Percentiles rank a stretch among this genome's conserved stretches.
These are phyloP conservation scores for Spathaspora sp. DNA, from an alignment of 1,139 yeast species.

Conservation along the genomic window DNA sequence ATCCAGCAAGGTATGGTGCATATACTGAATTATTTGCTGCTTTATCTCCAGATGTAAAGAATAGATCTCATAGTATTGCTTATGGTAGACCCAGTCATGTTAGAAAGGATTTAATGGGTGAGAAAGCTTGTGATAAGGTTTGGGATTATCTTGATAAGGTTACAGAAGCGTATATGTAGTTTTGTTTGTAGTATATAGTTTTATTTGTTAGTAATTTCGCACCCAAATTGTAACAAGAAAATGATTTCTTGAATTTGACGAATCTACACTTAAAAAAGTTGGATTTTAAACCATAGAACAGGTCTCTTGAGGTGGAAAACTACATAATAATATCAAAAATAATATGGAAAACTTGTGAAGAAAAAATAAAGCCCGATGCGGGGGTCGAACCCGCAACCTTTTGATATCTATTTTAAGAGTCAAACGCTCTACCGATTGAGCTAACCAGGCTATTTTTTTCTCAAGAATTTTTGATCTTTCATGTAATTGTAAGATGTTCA, in stretches of 20 bases:
- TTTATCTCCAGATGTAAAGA: slow-evolving; percentile 18
- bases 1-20: slow-evolving; percentile 18
- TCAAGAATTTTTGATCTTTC: background rate
- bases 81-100: slow-evolving; percentile 25
- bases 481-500: background rate
- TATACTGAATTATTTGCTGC: slow-evolving; percentile 24
- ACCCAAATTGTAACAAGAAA: background rate
- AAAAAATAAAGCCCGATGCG: slow-evolving; percentile 38
- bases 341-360: slow-evolving; percentile 9
- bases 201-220: background rate
- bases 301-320: background rate
- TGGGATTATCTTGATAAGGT: slow-evolving; percentile 13
- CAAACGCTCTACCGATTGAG: slow-evolving; percentile 50
- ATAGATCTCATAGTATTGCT: slow-evolving; percentile 18
- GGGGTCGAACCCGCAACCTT: slow-evolving; percentile 53
- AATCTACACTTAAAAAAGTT: too few species aligned
- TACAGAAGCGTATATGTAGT: slow-evolving; percentile 10
- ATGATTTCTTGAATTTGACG: background rate
- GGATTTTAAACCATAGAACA: too few species aligned
- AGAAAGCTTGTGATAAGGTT: slow-evolving; percentile 13
- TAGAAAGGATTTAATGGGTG: slow-evolving; percentile 12
- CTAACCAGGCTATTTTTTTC: slow-evolving; percentile 34
- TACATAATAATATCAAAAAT: background rate
- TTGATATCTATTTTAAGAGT: slow-evolving; percentile 37
- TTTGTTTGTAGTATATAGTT: background rate